Evolutionary conservation across 768 basidiomycete species (phyloP).

Genomic region (Leccinum aurantiacum): DNA sequence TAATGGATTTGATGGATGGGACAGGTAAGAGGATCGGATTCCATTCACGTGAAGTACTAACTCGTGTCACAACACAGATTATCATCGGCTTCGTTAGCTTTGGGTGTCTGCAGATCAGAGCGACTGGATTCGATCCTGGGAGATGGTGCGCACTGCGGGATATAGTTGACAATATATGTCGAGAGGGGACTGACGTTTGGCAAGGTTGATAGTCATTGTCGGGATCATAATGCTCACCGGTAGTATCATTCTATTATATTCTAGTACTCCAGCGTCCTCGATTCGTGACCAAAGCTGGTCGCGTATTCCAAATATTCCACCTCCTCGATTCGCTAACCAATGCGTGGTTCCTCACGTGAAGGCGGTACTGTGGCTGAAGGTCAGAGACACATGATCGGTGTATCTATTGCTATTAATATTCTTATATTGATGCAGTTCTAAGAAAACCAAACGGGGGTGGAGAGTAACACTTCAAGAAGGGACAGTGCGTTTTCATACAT

Average conservation of each 20-base stretch:
- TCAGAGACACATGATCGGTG: constrained; percentile 16
- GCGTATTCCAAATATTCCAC: constrained; percentile 44
- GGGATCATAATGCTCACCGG: constrained; percentile 54
- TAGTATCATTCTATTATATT: constrained; percentile 43
- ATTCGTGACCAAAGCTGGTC: background rate
- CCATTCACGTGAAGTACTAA: constrained; percentile 7
- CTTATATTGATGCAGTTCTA: constrained; percentile 19
- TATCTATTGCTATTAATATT: background rate
- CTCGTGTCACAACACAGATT: constrained; percentile 52
- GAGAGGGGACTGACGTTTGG: background rate
- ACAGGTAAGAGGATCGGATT: constrained; percentile 42
- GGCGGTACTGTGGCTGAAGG: constrained; percentile 66
- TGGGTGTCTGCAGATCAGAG: constrained; percentile 61
- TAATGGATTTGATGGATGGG: constrained; percentile 71
- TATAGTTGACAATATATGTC: background rate
- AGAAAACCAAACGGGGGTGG: constrained; percentile 79
- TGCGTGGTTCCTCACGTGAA: constrained; percentile 77
- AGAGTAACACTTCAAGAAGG: constrained; percentile 77
- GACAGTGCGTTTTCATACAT: constrained; percentile 54
- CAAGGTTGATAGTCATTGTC: constrained; percentile 70
- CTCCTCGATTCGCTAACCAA: constrained; percentile 76
- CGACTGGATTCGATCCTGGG: constrained; percentile 61
- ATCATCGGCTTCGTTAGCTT: constrained; percentile 69
- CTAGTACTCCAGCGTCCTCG: constrained; percentile 41
- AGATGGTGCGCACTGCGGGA: constrained; percentile 50